Base-by-base conservation (phyloP, 2,329 filamentous ascomycete species). In the Gliomastix tumulicola region DNA sequence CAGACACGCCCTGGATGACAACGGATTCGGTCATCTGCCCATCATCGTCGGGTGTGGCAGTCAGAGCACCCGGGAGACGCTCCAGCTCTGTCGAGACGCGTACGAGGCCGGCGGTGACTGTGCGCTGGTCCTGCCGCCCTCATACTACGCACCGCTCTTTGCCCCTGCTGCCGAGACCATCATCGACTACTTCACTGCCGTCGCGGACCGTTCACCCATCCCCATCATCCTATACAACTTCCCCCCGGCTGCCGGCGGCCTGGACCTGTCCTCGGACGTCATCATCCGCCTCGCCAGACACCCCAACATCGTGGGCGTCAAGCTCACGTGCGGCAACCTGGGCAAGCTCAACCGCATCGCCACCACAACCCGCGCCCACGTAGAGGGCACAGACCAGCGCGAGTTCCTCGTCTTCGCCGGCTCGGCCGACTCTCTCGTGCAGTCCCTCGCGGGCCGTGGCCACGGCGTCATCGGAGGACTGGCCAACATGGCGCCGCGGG, bases 1-100 rank as follows among this genome's bases (percentile, higher is more conserved):
- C 3, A 79, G 85, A 28, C 69, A 74, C 42, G 82, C 83, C 12
- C 68, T 89, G 30, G 74, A 86, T 53, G 46, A 46, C 21, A 74
- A 76, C 21, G 82, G 83, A 3, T 86, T 76, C 58, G 53, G 66
- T 1, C 62, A 74, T 44, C 67, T 88, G 60, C 83, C n/a, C n/a
- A n/a, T 90, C 43, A 84, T 90, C 42, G 85, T 88, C 22, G 85
- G 86, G 30, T 85, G 81, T 48, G 84, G 82, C 37, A 73, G 76
- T 35, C 80, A 87, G 50, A 86, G 82, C 35, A 85, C 80, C 8
- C 72, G 81, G 38, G 84, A 89, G 60, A 79, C 80, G 15, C 74
- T 89, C 42, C 68, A 78, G 41, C 66, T 82, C 40, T 88, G 82
- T 62, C 61, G 66, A 40, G 82, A 88, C 51, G 84, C 83, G 12